phyloP scores from a whole-genome alignment of 208 protist species.

The Trypanosoma melophagium region DNA sequence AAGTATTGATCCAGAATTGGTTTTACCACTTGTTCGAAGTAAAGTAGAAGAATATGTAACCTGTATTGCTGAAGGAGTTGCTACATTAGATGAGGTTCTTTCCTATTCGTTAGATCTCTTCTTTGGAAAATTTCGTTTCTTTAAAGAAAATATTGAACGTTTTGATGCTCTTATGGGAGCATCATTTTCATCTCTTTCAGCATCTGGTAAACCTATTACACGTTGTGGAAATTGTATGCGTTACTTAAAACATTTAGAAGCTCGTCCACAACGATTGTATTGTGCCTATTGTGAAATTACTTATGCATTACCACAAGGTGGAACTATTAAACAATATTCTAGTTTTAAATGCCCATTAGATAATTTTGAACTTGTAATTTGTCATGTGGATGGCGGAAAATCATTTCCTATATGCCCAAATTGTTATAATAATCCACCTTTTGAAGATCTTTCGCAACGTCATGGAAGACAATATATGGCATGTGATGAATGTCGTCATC shows the following conservation, averaged over 20 bases:
- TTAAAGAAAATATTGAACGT: slow-evolving; percentile 88
- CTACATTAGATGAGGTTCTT: slow-evolving; percentile 81
- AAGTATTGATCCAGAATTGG: slow-evolving; percentile 93
- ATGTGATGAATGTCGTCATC: slow-evolving; percentile 93
- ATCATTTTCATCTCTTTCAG: slow-evolving; percentile 87
- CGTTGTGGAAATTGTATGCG: slow-evolving; percentile 92
- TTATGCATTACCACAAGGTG: slow-evolving; percentile 85
- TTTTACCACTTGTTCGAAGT: slow-evolving; percentile 89
- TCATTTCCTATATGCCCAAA: slow-evolving; percentile 91
- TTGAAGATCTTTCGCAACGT: slow-evolving; percentile 58
- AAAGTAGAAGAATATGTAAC: slow-evolving; percentile 93
- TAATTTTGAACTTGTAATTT: slow-evolving; percentile 93
- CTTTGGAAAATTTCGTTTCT: slow-evolving; percentile 90
- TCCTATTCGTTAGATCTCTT: slow-evolving; percentile 81
- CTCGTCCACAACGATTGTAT: slow-evolving; percentile 89
- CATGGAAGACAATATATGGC: slow-evolving; percentile 55
- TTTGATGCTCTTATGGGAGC: slow-evolving; percentile 94
- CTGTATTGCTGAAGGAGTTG: slow-evolving; percentile 90
- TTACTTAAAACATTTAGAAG: slow-evolving; percentile 87
- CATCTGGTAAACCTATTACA: slow-evolving; percentile 81
- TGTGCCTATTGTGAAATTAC: slow-evolving; percentile 94
- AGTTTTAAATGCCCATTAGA: slow-evolving; percentile 90
- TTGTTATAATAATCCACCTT: slow-evolving; percentile 95
- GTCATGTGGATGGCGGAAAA: slow-evolving; percentile 86
- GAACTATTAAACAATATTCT: slow-evolving; percentile 86